Evolutionary conservation across 192 early-diverging fungal genomes (phyloP).

Genomic region (Backusella australiensis): DNA sequence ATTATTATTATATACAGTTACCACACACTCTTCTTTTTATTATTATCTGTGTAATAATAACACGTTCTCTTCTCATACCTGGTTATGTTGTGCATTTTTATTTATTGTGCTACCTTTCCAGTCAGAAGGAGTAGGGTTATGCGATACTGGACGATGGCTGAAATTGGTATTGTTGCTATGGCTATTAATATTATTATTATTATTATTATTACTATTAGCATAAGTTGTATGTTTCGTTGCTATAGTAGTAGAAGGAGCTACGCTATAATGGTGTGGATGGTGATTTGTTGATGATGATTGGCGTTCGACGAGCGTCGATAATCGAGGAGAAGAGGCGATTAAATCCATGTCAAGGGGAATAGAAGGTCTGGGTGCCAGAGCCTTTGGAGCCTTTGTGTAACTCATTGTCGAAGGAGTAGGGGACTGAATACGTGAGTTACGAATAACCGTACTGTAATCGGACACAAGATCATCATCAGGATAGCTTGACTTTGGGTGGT

Average conservation of each 20-base stretch:
- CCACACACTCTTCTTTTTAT: background rate
- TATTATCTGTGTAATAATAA: background rate
- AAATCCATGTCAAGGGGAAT: conserved; percentile 13
- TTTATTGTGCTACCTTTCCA: background rate
- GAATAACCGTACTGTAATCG: conserved; percentile 11
- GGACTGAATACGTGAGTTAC: background rate
- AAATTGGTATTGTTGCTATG: background rate
- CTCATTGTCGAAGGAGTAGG: background rate
- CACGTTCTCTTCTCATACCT: background rate
- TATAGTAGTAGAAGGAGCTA: background rate
- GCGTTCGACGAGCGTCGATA: conserved; percentile 4
- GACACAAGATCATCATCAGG: conserved; percentile 15
- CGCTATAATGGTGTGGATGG: background rate
- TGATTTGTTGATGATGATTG: background rate
- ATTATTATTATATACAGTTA: background rate
- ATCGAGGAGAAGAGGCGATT: conserved; percentile 6
- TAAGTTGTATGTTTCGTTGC: background rate
- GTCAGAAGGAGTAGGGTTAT: conserved; percentile 1
- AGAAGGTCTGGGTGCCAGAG: conserved; percentile 2
- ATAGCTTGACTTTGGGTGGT: background rate
- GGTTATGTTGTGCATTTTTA: background rate
- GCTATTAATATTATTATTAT: background rate
- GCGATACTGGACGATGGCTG: background rate
- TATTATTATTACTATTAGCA: background rate
- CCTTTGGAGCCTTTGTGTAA: background rate